Percentiles rank a stretch among this genome's conserved stretches.
These are phyloP conservation scores for Epicoccum nigrum DNA, from an alignment of 2,329 filamentous ascomycete genomes.

Conservation along the genomic window DNA sequence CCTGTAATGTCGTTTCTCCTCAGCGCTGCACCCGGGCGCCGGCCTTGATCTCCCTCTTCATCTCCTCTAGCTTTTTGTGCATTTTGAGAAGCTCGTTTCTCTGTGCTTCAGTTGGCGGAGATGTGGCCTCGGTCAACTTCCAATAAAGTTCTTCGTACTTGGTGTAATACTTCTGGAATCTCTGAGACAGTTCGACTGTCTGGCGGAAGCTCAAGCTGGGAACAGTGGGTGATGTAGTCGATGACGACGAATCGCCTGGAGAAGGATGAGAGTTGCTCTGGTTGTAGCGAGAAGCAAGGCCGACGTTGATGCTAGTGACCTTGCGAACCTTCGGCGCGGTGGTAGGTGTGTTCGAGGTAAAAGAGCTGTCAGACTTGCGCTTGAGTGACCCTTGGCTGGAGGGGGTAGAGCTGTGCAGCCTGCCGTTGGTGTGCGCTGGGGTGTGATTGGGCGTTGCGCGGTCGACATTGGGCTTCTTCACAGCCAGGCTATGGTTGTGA, in stretches of 20 bases:
- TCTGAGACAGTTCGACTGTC: constrained; percentile 54
- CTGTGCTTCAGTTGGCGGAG: constrained; percentile 56
- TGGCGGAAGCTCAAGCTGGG: constrained; percentile 51
- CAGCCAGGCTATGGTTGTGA: constrained; percentile 43
- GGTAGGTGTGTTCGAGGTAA: constrained; percentile 37
- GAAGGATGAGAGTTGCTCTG: constrained; percentile 41
- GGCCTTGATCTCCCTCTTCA: constrained; percentile 63
- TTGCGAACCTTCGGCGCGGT: constrained; percentile 41
- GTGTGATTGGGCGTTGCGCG: constrained; percentile 39
- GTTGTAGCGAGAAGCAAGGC: constrained; percentile 44
- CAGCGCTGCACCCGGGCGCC: constrained; percentile 39
- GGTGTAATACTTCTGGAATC: constrained; percentile 64
- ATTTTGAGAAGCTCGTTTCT: constrained; percentile 60
- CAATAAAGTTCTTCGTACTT: constrained; percentile 64
- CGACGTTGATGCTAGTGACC: constrained; percentile 43
- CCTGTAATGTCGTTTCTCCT: constrained; percentile 10
- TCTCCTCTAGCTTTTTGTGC: constrained; percentile 60
- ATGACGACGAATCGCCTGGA: constrained; percentile 43
- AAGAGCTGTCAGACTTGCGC: constrained; percentile 53
- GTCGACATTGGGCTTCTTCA: constrained; percentile 43
- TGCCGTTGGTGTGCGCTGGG: constrained; percentile 38
- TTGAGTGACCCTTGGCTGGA: constrained; percentile 48
- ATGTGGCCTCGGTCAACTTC: constrained; percentile 47
- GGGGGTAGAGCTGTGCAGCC: constrained; percentile 36
- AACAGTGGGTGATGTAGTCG: constrained; percentile 42